A percentile compares a stretch with the other conserved stretches of the same genome.
phyloP scores from a whole-genome alignment of 129 eudicot species.

The Chrysanthemum seticuspe region DNA sequence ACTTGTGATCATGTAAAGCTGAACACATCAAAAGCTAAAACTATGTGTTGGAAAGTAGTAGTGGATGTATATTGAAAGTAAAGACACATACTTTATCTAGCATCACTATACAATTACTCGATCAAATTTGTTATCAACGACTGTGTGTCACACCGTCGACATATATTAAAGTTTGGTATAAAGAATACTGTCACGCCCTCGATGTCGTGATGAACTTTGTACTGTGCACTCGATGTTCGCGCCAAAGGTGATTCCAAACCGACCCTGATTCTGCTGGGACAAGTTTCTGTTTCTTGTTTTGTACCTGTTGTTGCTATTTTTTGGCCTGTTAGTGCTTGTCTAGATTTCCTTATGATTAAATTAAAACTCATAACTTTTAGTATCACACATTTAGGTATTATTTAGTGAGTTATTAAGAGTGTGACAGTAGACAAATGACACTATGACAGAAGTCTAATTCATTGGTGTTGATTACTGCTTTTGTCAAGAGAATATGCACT shows the following conservation, averaged over 20 bases:
- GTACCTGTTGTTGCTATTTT: constrained; percentile 28
- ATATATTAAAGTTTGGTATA: no score
- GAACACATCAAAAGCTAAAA: constrained; percentile 16
- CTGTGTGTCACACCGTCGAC: background rate
- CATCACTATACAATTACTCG: constrained; percentile 15
- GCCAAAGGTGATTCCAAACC: constrained; percentile 9
- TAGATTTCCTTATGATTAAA: background rate
- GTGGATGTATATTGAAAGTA: constrained; percentile 11
- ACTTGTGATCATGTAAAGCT: constrained; percentile 28
- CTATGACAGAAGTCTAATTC: background rate
- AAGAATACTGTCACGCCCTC: no score
- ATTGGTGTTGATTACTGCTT: constrained; percentile 11
- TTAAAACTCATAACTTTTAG: no score
- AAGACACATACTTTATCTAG: constrained; percentile 9
- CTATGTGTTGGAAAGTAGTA: constrained; percentile 21
- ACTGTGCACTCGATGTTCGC: constrained; percentile 8
- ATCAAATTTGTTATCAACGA: constrained; percentile 11
- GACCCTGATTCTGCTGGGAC: constrained; percentile 26
- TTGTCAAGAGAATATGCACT: constrained; percentile 20
- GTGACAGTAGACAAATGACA: background rate
- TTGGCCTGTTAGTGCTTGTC: constrained; percentile 20
- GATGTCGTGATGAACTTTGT: background rate
- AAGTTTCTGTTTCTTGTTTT: constrained; percentile 16
- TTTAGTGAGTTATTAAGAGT: background rate
- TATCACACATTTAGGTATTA: background rate